Percentiles rank a stretch among this genome's conserved stretches.
phyloP scores from a whole-genome alignment of 2,329 filamentous ascomycete species.

The Endothia cerciana region DNA sequence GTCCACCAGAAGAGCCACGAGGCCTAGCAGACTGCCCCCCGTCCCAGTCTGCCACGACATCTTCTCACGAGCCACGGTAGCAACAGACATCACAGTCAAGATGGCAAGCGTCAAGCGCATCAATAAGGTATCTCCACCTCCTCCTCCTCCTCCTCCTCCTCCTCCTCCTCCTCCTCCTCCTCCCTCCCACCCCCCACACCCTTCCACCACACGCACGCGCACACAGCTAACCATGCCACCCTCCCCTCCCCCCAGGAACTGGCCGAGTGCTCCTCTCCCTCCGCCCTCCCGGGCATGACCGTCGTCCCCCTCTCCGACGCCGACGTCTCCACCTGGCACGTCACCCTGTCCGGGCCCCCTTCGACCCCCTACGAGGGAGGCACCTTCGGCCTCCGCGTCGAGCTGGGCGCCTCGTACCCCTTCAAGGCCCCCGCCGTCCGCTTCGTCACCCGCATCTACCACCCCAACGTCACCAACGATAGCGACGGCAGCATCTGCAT shows the following conservation, averaged over 20 bases:
- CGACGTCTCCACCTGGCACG: slow-evolving; percentile 58
- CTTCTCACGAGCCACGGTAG: neutral
- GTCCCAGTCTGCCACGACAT: too few species aligned
- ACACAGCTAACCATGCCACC: slow-evolving; percentile 3
- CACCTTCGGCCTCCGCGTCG: slow-evolving; percentile 72
- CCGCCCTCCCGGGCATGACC: slow-evolving; percentile 50
- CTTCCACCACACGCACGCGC: neutral
- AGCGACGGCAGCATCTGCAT: slow-evolving; percentile 84
- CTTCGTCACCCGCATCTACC: slow-evolving; percentile 91
- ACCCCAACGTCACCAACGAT: slow-evolving; percentile 93
- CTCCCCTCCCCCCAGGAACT: slow-evolving; percentile 3
- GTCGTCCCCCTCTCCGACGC: slow-evolving; percentile 51
- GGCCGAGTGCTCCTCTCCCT: slow-evolving; percentile 10
- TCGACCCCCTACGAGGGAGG: slow-evolving; percentile 63
- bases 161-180: too few species aligned
- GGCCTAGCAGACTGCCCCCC: too few species aligned
- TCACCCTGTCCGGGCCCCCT: slow-evolving; percentile 51
- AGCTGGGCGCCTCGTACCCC: slow-evolving; percentile 79
- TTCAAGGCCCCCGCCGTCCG: slow-evolving; percentile 83
- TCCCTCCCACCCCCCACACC: neutral
- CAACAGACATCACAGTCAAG: slow-evolving; percentile 10
- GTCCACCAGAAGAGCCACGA: neutral
- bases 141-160: too few species aligned
- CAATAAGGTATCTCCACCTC: slow-evolving; percentile 46
- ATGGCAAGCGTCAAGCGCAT: slow-evolving; percentile 43